These are phyloP conservation scores for Oryza australiensis DNA, from an alignment of 176 grass and related monocot genomes.

Conservation along the genomic window DNA sequence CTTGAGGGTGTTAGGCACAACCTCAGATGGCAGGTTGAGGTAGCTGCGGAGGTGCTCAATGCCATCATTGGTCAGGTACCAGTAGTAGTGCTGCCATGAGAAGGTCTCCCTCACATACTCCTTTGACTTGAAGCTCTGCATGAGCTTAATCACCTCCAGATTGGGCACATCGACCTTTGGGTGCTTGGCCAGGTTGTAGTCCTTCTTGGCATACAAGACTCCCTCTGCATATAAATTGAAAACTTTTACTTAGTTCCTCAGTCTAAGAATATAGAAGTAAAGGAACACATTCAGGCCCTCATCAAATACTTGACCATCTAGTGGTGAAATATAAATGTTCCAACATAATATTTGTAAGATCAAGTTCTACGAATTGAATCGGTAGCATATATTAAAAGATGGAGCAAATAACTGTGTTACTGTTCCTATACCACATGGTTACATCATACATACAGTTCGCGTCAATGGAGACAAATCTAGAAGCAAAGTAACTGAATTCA, in stretches of 20 bases:
- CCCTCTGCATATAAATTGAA: conserved; percentile 53
- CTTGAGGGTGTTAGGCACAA: conserved; percentile 88
- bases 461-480: not conserved
- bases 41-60: conserved; percentile 80
- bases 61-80: conserved; percentile 94
- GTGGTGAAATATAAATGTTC: not conserved
- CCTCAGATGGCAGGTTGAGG: conserved; percentile 91
- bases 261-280: not conserved
- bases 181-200: conserved; percentile 95
- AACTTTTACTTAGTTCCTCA: not conserved
- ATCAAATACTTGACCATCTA: not conserved
- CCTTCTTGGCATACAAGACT: conserved; percentile 86
- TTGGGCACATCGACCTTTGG: conserved; percentile 74
- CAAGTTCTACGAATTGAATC: not conserved
- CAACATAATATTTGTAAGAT: not conserved
- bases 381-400: not conserved
- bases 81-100: conserved; percentile 91
- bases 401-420: not conserved
- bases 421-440: not conserved
- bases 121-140: conserved; percentile 99
- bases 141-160: conserved; percentile 93
- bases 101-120: conserved; percentile 94
- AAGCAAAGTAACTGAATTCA: not conserved
- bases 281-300: not conserved
- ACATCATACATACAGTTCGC: not conserved